Evolutionary conservation across 2,329 filamentous ascomycete species (phyloP).

Genomic region (Fusarium mangiferae): DNA sequence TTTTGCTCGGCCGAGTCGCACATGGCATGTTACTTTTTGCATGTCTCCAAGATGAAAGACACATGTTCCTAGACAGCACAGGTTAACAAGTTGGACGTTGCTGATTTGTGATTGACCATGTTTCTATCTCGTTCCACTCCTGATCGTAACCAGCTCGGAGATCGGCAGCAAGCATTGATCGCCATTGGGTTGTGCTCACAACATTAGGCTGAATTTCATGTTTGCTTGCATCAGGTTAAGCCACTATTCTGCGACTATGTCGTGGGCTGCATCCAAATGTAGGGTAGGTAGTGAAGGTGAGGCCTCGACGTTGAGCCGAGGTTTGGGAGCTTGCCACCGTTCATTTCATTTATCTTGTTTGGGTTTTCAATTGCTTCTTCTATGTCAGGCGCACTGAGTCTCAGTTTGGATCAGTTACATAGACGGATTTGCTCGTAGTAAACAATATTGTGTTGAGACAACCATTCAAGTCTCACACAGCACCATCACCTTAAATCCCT

Average conservation of each 20-base stretch:
- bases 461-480: no score
- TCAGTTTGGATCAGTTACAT: neutral
- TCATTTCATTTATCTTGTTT: neutral
- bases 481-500: no score
- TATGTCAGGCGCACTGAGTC: neutral
- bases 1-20: slow-evolving; percentile 16
- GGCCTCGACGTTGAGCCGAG: neutral
- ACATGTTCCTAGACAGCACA: neutral
- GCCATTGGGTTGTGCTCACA: neutral
- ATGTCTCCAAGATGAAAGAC: neutral
- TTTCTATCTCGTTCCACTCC: slow-evolving; percentile 1
- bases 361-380: neutral
- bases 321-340: neutral
- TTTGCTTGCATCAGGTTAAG: neutral
- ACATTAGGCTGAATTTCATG: slow-evolving; percentile 8
- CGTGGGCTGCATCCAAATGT: neutral
- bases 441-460: neutral
- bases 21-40: neutral
- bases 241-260: neutral
- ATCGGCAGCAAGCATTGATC: slow-evolving; percentile 28
- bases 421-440: neutral
- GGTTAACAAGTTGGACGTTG: neutral
- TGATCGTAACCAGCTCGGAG: slow-evolving; percentile 4
- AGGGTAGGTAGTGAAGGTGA: slow-evolving; percentile 22
- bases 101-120: neutral